Evolutionary conservation across 331 rosid species (phyloP).

Genomic region (Pyrus hybrid): DNA sequence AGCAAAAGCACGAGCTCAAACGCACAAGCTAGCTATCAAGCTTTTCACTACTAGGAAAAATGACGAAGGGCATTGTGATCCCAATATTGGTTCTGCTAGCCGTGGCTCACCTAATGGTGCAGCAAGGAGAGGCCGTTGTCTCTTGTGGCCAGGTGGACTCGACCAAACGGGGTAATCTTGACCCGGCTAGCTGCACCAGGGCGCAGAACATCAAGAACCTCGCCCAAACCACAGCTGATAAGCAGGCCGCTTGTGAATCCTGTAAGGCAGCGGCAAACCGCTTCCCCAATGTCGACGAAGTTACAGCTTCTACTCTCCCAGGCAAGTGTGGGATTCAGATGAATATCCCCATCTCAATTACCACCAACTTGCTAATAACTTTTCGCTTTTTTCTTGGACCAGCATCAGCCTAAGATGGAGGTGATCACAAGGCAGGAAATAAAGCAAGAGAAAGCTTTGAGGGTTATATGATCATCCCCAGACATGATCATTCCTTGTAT

Average conservation of each 20-base stretch:
- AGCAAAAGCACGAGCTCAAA: not conserved
- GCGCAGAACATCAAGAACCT: not conserved
- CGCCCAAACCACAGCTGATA: not conserved
- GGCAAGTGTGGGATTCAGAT: not conserved
- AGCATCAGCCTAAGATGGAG: not conserved
- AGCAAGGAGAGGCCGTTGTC: not conserved
- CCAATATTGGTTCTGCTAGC: no score
- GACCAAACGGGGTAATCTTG: not conserved
- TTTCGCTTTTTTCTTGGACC: not conserved
- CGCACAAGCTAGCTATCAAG: no score
- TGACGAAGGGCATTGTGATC: no score
- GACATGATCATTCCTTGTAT: not conserved
- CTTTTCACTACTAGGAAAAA: no score
- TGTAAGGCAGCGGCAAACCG: not conserved
- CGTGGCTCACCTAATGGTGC: no score
- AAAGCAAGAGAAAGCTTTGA: not conserved
- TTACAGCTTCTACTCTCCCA: not conserved
- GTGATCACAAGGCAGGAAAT: not conserved
- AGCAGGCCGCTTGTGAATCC: not conserved
- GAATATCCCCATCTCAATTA: not conserved
- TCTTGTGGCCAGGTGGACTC: not conserved
- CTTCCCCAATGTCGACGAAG: not conserved
- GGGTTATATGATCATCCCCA: not conserved
- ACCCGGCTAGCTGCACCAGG: not conserved
- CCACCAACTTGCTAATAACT: not conserved